Percentiles rank a stretch among this genome's conserved stretches.
Evolutionary conservation across 2,329 filamentous ascomycete genomes (phyloP).

Genomic region (Pezicula carpinea): DNA sequence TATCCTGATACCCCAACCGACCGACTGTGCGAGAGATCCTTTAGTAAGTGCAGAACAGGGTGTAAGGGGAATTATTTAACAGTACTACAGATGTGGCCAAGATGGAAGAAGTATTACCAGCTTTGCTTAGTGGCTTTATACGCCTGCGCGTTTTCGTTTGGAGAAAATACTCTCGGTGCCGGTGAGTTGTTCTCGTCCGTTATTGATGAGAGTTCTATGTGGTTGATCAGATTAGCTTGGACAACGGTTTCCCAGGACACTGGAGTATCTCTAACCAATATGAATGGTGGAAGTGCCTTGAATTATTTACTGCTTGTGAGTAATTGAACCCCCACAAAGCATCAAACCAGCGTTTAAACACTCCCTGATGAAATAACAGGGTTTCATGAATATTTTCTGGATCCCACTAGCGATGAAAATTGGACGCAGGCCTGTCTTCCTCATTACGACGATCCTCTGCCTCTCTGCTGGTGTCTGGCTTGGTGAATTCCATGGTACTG

Average conservation of each 20-base stretch:
- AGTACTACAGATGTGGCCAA: no score
- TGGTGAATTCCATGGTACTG: slow-evolving; percentile 22
- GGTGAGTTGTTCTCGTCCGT: no score
- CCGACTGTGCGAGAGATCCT: no score
- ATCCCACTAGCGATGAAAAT: slow-evolving; percentile 28
- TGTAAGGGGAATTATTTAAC: no score
- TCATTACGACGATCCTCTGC: slow-evolving; percentile 30
- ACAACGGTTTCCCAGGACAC: slow-evolving; percentile 35
- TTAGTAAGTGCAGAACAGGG: no score
- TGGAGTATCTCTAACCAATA: slow-evolving; percentile 32
- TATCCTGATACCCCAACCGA: no score
- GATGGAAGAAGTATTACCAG: slow-evolving; percentile 34
- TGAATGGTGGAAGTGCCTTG: slow-evolving; percentile 36
- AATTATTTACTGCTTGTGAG: slow-evolving; percentile 33
- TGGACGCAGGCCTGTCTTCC: slow-evolving; percentile 31
- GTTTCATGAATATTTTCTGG: slow-evolving; percentile 37
- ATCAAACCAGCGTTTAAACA: no score
- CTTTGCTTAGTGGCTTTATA: slow-evolving; percentile 35
- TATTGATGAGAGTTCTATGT: no score
- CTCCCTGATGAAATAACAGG: slow-evolving; percentile 5
- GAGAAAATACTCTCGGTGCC: slow-evolving; percentile 36
- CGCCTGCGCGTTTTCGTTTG: slow-evolving; percentile 35
- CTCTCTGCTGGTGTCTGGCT: slow-evolving; percentile 29
- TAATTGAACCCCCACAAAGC: not conserved
- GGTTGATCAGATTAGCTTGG: slow-evolving; percentile 24